Conservation (phyloP, 1,284 basidiomycete species). For the Boletus smithii region DNA sequence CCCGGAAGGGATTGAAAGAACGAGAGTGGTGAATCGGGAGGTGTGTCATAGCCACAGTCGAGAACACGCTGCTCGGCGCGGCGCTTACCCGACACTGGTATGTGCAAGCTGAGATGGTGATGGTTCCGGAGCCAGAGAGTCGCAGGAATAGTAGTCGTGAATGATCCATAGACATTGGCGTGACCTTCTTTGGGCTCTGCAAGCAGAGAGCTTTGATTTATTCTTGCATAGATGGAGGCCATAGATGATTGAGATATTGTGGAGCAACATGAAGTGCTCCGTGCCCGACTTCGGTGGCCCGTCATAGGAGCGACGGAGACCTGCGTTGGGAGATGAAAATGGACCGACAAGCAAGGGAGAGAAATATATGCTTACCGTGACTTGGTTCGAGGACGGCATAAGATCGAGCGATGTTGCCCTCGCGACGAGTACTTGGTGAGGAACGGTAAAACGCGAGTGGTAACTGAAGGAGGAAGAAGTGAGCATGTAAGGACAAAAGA, state of each 20-base stretch:
- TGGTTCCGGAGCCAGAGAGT: constrained; percentile 23
- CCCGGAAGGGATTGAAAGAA: constrained; percentile 11
- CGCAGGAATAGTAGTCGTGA: constrained; percentile 40
- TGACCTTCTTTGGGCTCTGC: constrained; percentile 31
- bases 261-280: constrained; percentile 28
- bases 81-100: no score
- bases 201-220: constrained; percentile 31
- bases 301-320: no score
- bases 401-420: not conserved
- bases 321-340: not conserved
- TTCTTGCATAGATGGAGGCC: constrained; percentile 29
- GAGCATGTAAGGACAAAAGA: no score
- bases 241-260: constrained; percentile 32
- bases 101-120: no score
- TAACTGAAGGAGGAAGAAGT: no score
- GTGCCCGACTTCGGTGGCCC: constrained; percentile 12
- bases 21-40: constrained; percentile 34
- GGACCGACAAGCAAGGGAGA: not conserved
- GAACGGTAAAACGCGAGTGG: no score
- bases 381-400: not conserved
- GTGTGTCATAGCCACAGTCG: constrained; percentile 23
- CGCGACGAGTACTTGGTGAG: no score
- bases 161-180: constrained; percentile 46
- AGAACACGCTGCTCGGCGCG: no score
- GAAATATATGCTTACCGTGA: no score